Base-by-base conservation (phyloP, 2,329 filamentous ascomycete species). In the Phaeomoniella chlamydospora region DNA sequence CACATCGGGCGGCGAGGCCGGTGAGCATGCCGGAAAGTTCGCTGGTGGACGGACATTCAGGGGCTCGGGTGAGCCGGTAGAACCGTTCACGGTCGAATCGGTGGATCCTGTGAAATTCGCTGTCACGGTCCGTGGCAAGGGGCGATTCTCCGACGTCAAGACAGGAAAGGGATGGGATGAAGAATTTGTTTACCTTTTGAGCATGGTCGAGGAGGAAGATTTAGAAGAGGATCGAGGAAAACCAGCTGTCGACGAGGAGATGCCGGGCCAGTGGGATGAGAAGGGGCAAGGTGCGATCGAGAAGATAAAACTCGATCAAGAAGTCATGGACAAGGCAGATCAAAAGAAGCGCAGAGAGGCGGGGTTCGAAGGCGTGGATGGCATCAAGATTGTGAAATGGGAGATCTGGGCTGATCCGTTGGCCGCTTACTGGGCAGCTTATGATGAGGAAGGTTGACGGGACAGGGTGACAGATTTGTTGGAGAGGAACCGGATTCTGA, bases 321-420 rank as follows among this genome's bases (percentile, higher is more conserved):
- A 26, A 6, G 22, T n/a, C 22, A 26, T 6, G n/a, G 22, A 6
- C n/a, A 9, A 6, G 6, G 22, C 6, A n/a, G 22, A 26, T 6
- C 9, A 26, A n/a, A 26, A 26, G 22, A 26, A 9, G n/a, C 18
- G 17, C n/a, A 18, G 9, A 14, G 30, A 32, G 14, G 15, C 6
- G 15, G 30, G 15, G 30, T 13, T 13, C 12, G 16, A 34, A 13
- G 32, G 32, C 9, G 32, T 12, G 45, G 45, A 45, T 4, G 41
- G 54, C 13, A 56, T 55, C 0, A 56, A 42, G 45, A 55, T 62
- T 40, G 58, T 56, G 17, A 49, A 55, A 43, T 61, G 57, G 56
- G 57, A 63, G 45, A 58, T 62, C 35, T 63, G 59, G 58, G 58
- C 56, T 11, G 59, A 63, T 50, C 56, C 56, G 10, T 42, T 61